Conservation (phyloP, 495 filamentous ascomycete genomes). For the Daldinia bambusicola region DNA sequence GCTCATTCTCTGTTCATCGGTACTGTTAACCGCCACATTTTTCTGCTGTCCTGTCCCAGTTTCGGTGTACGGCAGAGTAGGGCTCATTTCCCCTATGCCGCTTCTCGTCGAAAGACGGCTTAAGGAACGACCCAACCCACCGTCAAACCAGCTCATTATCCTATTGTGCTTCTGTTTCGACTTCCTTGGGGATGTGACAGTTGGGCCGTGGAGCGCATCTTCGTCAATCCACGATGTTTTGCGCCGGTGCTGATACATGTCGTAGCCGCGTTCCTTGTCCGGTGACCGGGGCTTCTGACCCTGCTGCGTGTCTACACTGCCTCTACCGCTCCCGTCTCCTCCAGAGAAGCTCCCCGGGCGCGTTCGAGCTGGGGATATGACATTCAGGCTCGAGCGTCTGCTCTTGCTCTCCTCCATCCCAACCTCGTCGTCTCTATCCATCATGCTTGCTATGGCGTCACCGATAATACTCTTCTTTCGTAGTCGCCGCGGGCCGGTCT, state of each 20-base stretch:
- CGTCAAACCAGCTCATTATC: constrained; percentile 42
- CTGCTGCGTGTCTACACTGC: constrained; percentile 19
- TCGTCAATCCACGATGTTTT: constrained; percentile 56
- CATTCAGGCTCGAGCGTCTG: constrained; percentile 28
- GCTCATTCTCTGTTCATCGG: not conserved
- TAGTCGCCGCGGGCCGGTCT: constrained; percentile 29
- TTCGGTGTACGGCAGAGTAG: constrained; percentile 45
- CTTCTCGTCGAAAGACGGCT: constrained; percentile 44
- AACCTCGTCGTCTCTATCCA: constrained; percentile 33
- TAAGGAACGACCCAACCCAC: constrained; percentile 36
- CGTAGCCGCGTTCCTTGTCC: constrained; percentile 43
- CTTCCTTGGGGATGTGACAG: constrained; percentile 42
- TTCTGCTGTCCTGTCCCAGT: not conserved
- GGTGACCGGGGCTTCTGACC: constrained; percentile 26
- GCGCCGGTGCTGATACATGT: constrained; percentile 41
- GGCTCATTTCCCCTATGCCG: constrained; percentile 39
- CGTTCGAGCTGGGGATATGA: constrained; percentile 10
- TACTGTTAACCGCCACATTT: not conserved
- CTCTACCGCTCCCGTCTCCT: constrained; percentile 15
- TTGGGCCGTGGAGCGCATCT: constrained; percentile 55
- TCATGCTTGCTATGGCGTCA: constrained; percentile 6
- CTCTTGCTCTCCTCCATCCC: constrained; percentile 33
- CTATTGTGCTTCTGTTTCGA: constrained; percentile 26
- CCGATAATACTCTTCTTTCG: constrained; percentile 41
- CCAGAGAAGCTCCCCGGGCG: constrained; percentile 19